Evolutionary conservation across 768 basidiomycete species (phyloP), one percentile per base, ranked within the genome.

Genomic region (Serendipita vermifera): DNA sequence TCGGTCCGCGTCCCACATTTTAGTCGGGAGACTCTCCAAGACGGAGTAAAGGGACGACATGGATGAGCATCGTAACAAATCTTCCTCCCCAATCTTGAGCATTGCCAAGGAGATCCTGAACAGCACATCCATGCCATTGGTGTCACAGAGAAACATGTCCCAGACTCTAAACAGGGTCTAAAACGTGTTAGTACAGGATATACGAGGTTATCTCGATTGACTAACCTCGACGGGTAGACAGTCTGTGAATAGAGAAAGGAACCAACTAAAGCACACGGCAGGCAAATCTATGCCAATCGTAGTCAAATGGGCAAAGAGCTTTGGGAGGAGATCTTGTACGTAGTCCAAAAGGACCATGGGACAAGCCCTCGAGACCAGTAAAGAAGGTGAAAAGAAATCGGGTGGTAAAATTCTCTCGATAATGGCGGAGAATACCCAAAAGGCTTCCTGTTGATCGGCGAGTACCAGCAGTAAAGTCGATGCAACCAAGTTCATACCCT

Each of bases 241-340:
- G 62, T 96, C 92, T 0, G 93, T 96, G 64, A 98, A 98, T 20
- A 99, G 73, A 2, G 90, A 92, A 24, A 99, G 72, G 70, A 97
- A 96, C 96, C 96, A 99, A 11, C 92, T 94, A 73, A 99, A 99
- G 59, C 91, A 96, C 59, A 97, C 90, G 0, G 93, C 92, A 2
- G 83, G 82, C 2, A 99, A 76, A 65, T 99, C 93, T 11, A 97
- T 82, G 3, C 85, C 89, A 1, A 94, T 78, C 11, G 83, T 77
- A 1, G 75, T 76, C 33, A 98, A 73, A 62, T 97, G 91, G 0
- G 72, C 65, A 55, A 84, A 78, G 1, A 98, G 71, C 67, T 81
- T 84, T 0, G 91, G 92, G 5, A 80, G 72, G 39, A 74, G 67
- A 59, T 90, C 85, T 41, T 82, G 80, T 3, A 97, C 85, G 59